Evolutionary conservation across 257 asterid species (phyloP), one percentile per base, ranked within the genome.

Genomic region (Cruciata laevipes): DNA sequence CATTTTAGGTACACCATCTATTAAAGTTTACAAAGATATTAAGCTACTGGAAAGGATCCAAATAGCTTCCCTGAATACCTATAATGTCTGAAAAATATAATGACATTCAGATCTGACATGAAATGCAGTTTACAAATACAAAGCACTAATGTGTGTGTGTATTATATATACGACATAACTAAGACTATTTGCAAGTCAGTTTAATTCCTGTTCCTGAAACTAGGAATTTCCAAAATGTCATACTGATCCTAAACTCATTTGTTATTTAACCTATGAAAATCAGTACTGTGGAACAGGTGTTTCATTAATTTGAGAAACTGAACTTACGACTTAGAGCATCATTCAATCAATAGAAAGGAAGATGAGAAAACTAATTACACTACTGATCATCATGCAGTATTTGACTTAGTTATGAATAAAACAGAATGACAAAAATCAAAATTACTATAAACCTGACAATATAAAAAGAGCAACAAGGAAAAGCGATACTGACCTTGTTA

Each of bases 401-500:
- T 35, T 27, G 55, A 5, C 5, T 18, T 33, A 1, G 23, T 38
- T 23, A 49, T 2, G 6, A 61, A 7, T 40, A 42, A 40, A 7
- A 64, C 47, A 62, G 11, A 30, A 37, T 31, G 35, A 59, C 6
- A 61, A 32, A 60, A 33, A 12, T 60, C n/a, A 33, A 5, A 66
- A 13, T 37, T 7, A 37, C 59, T 56, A 24, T 18, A 47, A 6
- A 14, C 33, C 30, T 7, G 30, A 38, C 56, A 67, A 73, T 55
- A 42, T 23, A 37, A 60, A 68, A 68, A 71, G 56, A 69, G 53
- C 61, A 67, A 44, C 47, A 33, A 17, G 49, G 55, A 68, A 76
- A 80, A 71, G 73, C 65, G 62, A 61, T 24, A 55, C 60, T 3
- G 63, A 94, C 99, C 99, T 94, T 94, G 89, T 94, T 94, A 58